Evolutionary conservation across 2,329 filamentous ascomycete species (phyloP), one percentile per base, ranked within the genome.

Genomic region (Drechslerella dactyloides): DNA sequence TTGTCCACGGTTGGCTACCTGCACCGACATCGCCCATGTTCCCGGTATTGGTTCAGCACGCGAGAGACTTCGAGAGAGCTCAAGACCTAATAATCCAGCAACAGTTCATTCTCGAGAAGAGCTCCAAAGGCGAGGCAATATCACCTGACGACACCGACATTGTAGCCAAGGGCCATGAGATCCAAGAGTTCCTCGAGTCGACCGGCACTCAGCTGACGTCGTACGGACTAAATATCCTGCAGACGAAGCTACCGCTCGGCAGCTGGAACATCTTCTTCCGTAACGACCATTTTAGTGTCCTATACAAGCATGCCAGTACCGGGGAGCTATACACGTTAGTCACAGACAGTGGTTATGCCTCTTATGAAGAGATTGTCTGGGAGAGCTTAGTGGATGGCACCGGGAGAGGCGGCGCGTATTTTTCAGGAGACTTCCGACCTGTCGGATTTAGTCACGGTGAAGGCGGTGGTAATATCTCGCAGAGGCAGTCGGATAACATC

Each of bases 211-310:
- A 99, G 76, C 82, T 99, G 21, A 97, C 94, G 0, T 82, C 86
- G 0, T 89, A 89, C 79, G 94, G 94, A 0, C 83, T 99, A 1
- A 85, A 90, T 42, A 85, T 90, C 0, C 87, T 97, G 42, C 84
- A 84, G 0, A 85, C 86, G 56, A 87, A 85, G 4, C 84, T 97
- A 65, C 82, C 85, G 11, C 89, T 91, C 0, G 93, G 92, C 1
- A 87, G 89, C 0, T 86, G 97, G 73, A 91, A 91, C 0, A 97
- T 99, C 55, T 81, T 99, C 1, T 99, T 99, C 82, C 87, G 94
- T 24, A 99, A 99, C 76, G 93, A 99, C 77, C 94, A 99, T 78
- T 99, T 99, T 78, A 92, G 91, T 46, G 97, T 93, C 0, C 80
- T 99, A 0, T 96, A 96, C 80, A 91, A 93, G 72, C 91, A 97